A percentile compares a stretch with the other conserved stretches of the same genome.
Evolutionary conservation across 2,329 filamentous ascomycete genomes (phyloP).

Genomic region (Canariomyces notabilis): DNA sequence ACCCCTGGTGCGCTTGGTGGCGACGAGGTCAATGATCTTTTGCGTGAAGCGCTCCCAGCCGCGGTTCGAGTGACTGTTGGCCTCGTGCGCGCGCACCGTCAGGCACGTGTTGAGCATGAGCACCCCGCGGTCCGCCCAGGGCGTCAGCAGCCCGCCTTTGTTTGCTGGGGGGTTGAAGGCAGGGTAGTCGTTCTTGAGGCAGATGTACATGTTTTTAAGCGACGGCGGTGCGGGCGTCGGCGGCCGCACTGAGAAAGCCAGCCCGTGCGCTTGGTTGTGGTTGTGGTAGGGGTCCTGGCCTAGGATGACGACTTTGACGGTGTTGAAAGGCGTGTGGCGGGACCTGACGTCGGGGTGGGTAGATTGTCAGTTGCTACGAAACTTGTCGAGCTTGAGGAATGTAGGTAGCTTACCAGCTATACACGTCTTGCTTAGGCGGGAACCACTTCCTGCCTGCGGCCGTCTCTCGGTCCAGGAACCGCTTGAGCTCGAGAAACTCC

Average conservation of each 20-base stretch:
- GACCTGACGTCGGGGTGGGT: conserved; percentile 60
- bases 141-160: conserved; percentile 75
- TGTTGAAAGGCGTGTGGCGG: conserved; percentile 80
- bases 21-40: conserved; percentile 81
- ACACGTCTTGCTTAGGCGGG: conserved; percentile 82
- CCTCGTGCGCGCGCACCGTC: conserved; percentile 83
- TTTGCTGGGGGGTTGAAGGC: conserved; percentile 69
- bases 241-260: conserved; percentile 90
- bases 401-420: conserved; percentile 70
- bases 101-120: conserved; percentile 92
- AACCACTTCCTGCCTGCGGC: conserved; percentile 73
- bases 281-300: conserved; percentile 99
- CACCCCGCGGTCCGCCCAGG: conserved; percentile 91
- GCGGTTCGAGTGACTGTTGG: conserved; percentile 77
- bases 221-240: conserved; percentile 86
- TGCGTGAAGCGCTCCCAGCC: conserved; percentile 96
- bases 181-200: conserved; percentile 83
- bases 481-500: conserved; percentile 83
- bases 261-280: conserved; percentile 87
- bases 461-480: conserved; percentile 76
- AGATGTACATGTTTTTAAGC: conserved; percentile 88
- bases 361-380: conserved; percentile 18
- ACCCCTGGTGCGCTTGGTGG: conserved; percentile 67
- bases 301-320: conserved; percentile 86
- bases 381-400: background rate